These are phyloP conservation scores for Magnaporthiopsis incrustans DNA, from an alignment of 2,329 filamentous ascomycete genomes.

Conservation along the genomic window DNA sequence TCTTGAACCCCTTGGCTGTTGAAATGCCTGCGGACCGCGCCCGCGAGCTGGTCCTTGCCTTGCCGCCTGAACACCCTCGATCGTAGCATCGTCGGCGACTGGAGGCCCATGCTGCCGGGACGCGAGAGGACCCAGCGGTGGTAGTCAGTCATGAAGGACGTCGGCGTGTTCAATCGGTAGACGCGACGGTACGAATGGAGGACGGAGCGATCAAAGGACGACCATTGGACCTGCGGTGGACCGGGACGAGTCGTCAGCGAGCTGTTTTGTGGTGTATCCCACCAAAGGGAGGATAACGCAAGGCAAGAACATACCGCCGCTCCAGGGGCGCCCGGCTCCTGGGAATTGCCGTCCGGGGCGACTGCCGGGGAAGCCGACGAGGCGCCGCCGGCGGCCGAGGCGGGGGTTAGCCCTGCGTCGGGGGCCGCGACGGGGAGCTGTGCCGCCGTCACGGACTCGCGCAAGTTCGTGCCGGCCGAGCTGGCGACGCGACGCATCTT, in stretches of 20 bases:
- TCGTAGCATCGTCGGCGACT: constrained; percentile 69
- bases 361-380: neutral
- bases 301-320: neutral
- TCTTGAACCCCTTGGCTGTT: constrained; percentile 72
- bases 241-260: neutral
- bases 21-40: constrained; percentile 72
- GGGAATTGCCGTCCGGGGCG: neutral
- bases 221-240: constrained; percentile 51
- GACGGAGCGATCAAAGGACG: constrained; percentile 55
- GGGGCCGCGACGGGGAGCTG: neutral
- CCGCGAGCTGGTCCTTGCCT: constrained; percentile 63
- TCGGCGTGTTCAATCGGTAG: constrained; percentile 62
- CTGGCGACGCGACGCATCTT: constrained; percentile 50
- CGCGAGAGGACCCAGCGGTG: constrained; percentile 53
- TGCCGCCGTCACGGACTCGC: constrained; percentile 32
- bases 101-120: constrained; percentile 56
- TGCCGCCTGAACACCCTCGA: constrained; percentile 57
- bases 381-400: constrained; percentile 4
- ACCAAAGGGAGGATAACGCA: neutral
- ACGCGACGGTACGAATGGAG: constrained; percentile 70
- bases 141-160: constrained; percentile 58
- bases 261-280: neutral
- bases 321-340: neutral
- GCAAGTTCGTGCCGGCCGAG: constrained; percentile 39
- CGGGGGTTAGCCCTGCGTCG: neutral